These are phyloP conservation scores for Colletotrichum karsti DNA, from an alignment of 2,329 filamentous ascomycete species.

Conservation along the genomic window DNA sequence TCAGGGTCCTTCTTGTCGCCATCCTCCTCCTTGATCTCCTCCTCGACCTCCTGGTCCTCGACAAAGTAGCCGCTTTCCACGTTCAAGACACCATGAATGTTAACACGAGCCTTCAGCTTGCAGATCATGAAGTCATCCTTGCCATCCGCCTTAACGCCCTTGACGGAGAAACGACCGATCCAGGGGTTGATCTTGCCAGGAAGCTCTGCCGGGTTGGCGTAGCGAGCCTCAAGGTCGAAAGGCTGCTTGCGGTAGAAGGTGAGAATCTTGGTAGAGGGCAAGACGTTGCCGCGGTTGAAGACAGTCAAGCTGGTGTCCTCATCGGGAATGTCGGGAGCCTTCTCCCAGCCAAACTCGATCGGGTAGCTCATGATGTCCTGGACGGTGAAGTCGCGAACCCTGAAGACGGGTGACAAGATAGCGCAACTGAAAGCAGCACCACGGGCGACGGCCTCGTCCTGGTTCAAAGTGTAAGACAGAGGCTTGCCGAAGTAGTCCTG, in stretches of 20 bases:
- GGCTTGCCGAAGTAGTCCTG: conserved; percentile 90
- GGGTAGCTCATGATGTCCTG: conserved; percentile 99
- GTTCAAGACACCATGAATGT: conserved; percentile 95
- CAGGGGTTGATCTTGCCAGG: conserved; percentile 92
- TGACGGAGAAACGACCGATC: conserved; percentile 98
- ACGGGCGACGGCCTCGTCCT: conserved; percentile 95
- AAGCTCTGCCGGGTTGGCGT: conserved; percentile 85
- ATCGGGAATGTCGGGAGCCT: conserved; percentile 96
- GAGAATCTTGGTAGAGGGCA: conserved; percentile 98
- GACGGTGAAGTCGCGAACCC: conserved; percentile 96
- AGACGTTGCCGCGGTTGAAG: conserved; percentile 95
- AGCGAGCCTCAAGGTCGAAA: conserved; percentile 95
- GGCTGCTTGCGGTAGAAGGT: conserved; percentile 99
- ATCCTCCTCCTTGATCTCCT: conserved; percentile 78
- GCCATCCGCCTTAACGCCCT: conserved; percentile 92
- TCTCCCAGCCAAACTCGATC: conserved; percentile 99
- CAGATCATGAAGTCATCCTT: conserved; percentile 99
- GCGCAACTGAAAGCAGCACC: conserved; percentile 98
- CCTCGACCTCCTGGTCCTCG: conserved; percentile 96
- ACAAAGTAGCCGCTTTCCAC: conserved; percentile 98
- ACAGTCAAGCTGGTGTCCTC: conserved; percentile 97
- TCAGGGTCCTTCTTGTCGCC: conserved; percentile 73
- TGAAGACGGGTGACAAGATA: conserved; percentile 96
- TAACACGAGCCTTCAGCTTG: conserved; percentile 97
- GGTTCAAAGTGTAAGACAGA: conserved; percentile 96